A percentile compares a stretch with the other conserved stretches of the same genome.
These are phyloP conservation scores for Seiridium unicorne DNA, from an alignment of 2,329 filamentous ascomycete genomes.

Conservation along the genomic window DNA sequence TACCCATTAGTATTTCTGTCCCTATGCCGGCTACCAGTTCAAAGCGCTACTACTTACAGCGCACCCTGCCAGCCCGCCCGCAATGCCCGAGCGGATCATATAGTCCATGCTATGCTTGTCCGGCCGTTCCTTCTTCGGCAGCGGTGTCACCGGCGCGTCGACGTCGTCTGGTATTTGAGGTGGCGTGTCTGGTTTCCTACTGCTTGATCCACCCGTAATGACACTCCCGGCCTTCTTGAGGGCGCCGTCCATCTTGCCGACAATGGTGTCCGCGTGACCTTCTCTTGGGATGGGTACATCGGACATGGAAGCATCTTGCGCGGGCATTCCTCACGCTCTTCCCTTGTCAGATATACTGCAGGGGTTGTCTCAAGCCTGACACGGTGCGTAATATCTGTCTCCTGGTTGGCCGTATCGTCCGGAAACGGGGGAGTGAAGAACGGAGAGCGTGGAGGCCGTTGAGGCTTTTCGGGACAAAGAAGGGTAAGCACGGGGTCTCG, in stretches of 20 bases:
- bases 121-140: conserved; percentile 46
- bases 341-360: neutral
- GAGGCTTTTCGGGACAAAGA: neutral
- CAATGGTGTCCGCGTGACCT: conserved; percentile 22
- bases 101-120: conserved; percentile 81
- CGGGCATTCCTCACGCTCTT: conserved; percentile 44
- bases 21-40: neutral
- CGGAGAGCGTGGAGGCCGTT: neutral
- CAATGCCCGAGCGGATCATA: conserved; percentile 76
- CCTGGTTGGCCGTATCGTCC: neutral
- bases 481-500: neutral
- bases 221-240: conserved; percentile 22
- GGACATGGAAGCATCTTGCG: conserved; percentile 59
- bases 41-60: conserved; percentile 59
- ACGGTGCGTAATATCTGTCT: neutral
- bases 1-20: neutral
- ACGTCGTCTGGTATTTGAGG: conserved; percentile 46
- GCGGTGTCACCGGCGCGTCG: conserved; percentile 47
- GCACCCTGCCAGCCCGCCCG: conserved; percentile 88
- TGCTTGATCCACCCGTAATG: conserved; percentile 14
- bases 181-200: conserved; percentile 32
- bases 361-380: neutral
- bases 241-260: conserved; percentile 26
- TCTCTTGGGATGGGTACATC: conserved; percentile 43
- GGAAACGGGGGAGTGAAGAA: neutral